Base-by-base conservation (phyloP, 768 basidiomycete genomes). In the Termitomyces sp. region DNA sequence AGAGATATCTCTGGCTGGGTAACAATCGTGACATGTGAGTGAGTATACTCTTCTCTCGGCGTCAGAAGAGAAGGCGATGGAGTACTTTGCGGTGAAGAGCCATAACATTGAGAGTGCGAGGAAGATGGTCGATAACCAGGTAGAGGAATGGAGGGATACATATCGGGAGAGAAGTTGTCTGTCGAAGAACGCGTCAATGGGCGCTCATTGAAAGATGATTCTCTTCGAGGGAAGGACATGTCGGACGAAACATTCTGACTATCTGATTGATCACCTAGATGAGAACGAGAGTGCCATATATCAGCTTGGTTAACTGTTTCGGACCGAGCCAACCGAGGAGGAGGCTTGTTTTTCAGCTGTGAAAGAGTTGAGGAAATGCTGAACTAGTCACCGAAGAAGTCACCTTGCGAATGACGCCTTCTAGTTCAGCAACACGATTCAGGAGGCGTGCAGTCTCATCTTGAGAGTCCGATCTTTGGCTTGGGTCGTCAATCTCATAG, bases 391-490 rank as follows among this genome's bases (percentile, higher is more conserved):
- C 12, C 23, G 38, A 38, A 42, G 31, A 20, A 63, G 68, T 54
- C 62, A 85, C 86, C 76, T 88, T 88, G n/a, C 90, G 82, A 57
- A 92, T 86, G 35, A 91, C 88, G 48, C 87, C 85, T 68, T 93
- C 90, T 0, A 93, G 77, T 62, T 93, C 90, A 25, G 89, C 89
- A 22, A 92, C 86, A 43, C 90, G 82, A 56, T 83, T 82, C 50
- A 88, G 78, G 20, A 92, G 75, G 35, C 84, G 78, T 32, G 82
- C 77, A 41, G 76, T 77, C 65, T 91, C 89, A 54, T 86, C 86
- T 56, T 81, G 79, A 10, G 69, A 62, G 47, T 78, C 76, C 12
- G 70, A 72, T 63, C 81, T 76, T 67, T 83, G 80, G 56, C 68
- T 81, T 23, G 86, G 85, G 62, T 89, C 88, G 62, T 91, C 89